A percentile compares a stretch with the other conserved stretches of the same genome.
Conservation (phyloP, 495 filamentous ascomycete species). For the Margaritispora aquatica region DNA sequence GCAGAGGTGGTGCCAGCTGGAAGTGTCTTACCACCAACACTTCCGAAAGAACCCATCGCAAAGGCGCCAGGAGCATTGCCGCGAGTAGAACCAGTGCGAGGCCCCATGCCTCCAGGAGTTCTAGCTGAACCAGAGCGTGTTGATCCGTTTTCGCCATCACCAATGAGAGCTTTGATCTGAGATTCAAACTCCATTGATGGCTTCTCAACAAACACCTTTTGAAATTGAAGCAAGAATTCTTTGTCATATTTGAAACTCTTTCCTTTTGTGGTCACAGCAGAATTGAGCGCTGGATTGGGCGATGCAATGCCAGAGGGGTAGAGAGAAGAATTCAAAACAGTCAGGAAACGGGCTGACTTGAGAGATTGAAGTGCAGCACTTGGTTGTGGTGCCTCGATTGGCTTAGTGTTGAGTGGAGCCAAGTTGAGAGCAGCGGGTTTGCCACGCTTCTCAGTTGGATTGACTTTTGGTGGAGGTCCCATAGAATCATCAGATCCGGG, state of each 20-base stretch:
- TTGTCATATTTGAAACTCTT: constrained; percentile 90
- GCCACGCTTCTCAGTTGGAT: constrained; percentile 47
- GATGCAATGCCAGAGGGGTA: constrained; percentile 81
- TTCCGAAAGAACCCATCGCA: constrained; percentile 68
- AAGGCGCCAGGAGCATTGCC: constrained; percentile 37
- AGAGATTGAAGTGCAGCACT: constrained; percentile 89
- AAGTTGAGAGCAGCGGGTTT: constrained; percentile 82
- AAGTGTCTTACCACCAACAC: constrained; percentile 41
- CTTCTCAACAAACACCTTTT: constrained; percentile 89
- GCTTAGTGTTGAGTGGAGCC: constrained; percentile 63
- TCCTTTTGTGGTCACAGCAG: constrained; percentile 60
- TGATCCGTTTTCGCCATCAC: constrained; percentile 54
- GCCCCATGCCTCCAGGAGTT: constrained; percentile 47
- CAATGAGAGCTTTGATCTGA: constrained; percentile 82
- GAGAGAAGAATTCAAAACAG: constrained; percentile 48
- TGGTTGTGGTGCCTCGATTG: constrained; percentile 81
- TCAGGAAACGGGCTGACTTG: constrained; percentile 77
- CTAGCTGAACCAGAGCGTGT: constrained; percentile 66
- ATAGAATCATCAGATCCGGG: constrained; percentile 50
- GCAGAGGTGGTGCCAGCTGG: constrained; percentile 64
- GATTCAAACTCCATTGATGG: constrained; percentile 84
- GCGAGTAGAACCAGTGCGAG: constrained; percentile 34
- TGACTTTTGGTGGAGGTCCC: constrained; percentile 44
- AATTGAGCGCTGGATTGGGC: constrained; percentile 85
- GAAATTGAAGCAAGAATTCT: constrained; percentile 95